Evolutionary conservation across 2,329 filamentous ascomycete genomes (phyloP), one percentile per base, ranked within the genome.

Genomic region (Colletotrichum cuscutae): DNA sequence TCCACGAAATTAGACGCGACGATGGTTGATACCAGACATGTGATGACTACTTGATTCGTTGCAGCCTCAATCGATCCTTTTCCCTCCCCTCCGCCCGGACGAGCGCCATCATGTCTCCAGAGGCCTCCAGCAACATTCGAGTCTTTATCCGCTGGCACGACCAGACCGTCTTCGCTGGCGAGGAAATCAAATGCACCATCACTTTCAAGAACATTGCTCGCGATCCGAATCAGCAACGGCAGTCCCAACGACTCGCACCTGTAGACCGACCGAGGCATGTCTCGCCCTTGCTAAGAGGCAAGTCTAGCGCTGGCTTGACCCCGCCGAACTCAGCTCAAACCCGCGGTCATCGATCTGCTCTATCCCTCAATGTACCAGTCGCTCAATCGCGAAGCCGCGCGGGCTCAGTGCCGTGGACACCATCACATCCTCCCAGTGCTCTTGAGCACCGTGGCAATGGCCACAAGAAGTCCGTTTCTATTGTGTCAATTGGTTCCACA

Each of bases 141-240:
- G 96, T 98, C 83, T 98, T 96, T 82, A 94, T 99, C 82, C 92
- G 93, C 85, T 99, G 96, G 94, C 93, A 95, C 82, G 94, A 97
- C 81, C 92, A 96, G 82, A 95, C 94, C 74, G 94, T 99, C 78
- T 99, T 98, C 84, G 94, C 97, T 70, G 97, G 97, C 83, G 97
- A 99, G 87, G 93, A 98, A 80, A 90, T 98, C 80, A 94, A 95
- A 85, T 98, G 97, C 84, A 95, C 92, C 77, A 97, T 99, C 82
- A 98, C 94, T 63, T 99, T 99, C 85, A 96, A 93, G 84, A 99
- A 99, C 81, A 89, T 95, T 75, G 88, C 90, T 54, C 80, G 89
- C 62, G 84, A 84, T 52, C 76, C 82, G 46, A 80, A 76, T 58
- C 82, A 83, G 69, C 74, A 80, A 61, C 80, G 76, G 70, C 75